Evolutionary conservation across 805 yeast species (phyloP).

Genomic region (Clavispora vitiphila): DNA sequence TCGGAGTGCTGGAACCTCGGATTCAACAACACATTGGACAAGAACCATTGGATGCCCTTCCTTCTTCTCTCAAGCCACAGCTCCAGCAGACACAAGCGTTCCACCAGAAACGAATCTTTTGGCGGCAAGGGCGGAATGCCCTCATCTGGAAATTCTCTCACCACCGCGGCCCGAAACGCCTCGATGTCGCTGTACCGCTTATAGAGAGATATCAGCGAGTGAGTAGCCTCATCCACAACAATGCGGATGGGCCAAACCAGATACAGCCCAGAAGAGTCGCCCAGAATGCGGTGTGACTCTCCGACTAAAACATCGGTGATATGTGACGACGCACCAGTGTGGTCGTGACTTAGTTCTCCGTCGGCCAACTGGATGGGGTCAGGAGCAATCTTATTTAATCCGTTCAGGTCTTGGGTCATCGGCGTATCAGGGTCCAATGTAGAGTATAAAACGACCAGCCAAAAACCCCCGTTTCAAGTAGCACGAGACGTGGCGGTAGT

Average conservation of each 20-base stretch:
- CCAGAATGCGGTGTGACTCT: constrained; percentile 33
- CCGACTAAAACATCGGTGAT: constrained; percentile 40
- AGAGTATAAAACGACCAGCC: no score
- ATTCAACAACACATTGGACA: constrained; percentile 49
- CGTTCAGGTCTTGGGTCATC: background rate
- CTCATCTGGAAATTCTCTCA: constrained; percentile 31
- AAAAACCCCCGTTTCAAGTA: no score
- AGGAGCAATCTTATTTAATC: constrained; percentile 29
- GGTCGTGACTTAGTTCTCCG: constrained; percentile 13
- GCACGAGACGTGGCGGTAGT: no score
- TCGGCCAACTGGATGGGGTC: constrained; percentile 34
- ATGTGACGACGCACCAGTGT: constrained; percentile 21
- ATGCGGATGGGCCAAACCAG: constrained; percentile 37
- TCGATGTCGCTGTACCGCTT: constrained; percentile 66
- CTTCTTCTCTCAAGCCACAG: constrained; percentile 52
- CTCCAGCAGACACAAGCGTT: constrained; percentile 32
- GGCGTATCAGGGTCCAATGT: no score
- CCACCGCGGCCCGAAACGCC: constrained; percentile 37
- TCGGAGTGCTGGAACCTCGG: constrained; percentile 37
- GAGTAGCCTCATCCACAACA: constrained; percentile 30
- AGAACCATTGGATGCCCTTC: constrained; percentile 55
- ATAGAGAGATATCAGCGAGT: constrained; percentile 42
- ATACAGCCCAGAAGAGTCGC: constrained; percentile 34
- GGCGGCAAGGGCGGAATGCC: constrained; percentile 50
- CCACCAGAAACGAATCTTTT: constrained; percentile 38